These are phyloP conservation scores for Malassezia brasiliensis DNA, from an alignment of 1,284 basidiomycete species.

Conservation along the genomic window DNA sequence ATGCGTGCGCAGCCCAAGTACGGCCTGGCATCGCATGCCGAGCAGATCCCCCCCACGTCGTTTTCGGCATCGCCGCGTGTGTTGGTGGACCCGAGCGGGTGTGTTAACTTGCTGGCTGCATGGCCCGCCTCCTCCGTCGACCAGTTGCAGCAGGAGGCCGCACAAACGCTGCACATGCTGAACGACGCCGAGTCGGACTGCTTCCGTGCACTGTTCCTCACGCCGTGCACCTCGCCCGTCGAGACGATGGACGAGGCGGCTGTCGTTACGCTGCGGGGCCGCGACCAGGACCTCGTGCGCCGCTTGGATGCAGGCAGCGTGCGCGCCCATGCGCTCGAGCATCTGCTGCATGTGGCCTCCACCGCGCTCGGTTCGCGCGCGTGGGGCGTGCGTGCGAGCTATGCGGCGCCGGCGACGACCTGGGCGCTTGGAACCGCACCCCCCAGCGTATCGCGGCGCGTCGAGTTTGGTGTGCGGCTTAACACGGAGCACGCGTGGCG, in stretches of 20 bases:
- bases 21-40: slow-evolving; percentile 22
- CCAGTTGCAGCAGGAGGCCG: slow-evolving; percentile 54
- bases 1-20: slow-evolving; percentile 51
- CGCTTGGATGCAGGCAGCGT: slow-evolving; percentile 10
- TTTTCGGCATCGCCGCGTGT: slow-evolving; percentile 50
- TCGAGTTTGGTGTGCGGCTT: slow-evolving; percentile 29
- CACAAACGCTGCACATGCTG: slow-evolving; percentile 36
- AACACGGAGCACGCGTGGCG: slow-evolving; percentile 35
- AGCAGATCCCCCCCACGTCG: slow-evolving; percentile 46
- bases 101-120: slow-evolving; percentile 61
- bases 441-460: neutral
- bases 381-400: neutral
- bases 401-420: neutral
- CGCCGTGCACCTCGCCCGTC: slow-evolving; percentile 30
- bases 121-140: slow-evolving; percentile 56
- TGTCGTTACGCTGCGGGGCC: slow-evolving; percentile 19
- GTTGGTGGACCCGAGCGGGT: slow-evolving; percentile 71
- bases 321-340: slow-evolving; percentile 1
- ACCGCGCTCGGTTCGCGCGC: slow-evolving; percentile 13
- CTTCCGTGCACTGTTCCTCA: slow-evolving; percentile 67
- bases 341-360: neutral
- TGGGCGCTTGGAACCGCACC: neutral
- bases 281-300: neutral
- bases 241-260: slow-evolving; percentile 49
- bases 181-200: slow-evolving; percentile 53